phyloP scores from a whole-genome alignment of 2,329 filamentous ascomycete species.

The Lomentospora prolificans region DNA sequence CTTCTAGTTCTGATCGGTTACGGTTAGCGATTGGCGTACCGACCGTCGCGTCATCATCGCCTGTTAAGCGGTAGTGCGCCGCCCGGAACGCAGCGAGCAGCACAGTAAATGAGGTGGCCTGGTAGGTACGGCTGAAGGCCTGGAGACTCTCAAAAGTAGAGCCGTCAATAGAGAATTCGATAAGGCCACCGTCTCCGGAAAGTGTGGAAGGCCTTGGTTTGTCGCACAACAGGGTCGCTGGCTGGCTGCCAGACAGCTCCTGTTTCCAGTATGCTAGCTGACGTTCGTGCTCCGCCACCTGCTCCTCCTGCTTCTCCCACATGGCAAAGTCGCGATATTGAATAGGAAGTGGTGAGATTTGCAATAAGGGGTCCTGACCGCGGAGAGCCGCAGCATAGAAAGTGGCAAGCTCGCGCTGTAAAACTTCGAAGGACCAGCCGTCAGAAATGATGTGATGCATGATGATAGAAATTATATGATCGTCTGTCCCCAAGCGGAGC shows the following conservation, averaged over 20 bases:
- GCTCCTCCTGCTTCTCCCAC: slow-evolving; percentile 14
- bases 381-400: slow-evolving; percentile 14
- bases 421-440: slow-evolving; percentile 19
- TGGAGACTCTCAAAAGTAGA: slow-evolving; percentile 8
- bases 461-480: slow-evolving; percentile 17
- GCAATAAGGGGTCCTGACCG: slow-evolving; percentile 11
- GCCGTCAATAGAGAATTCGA: neutral
- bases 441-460: slow-evolving; percentile 22
- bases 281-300: slow-evolving; percentile 11
- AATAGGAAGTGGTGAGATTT: slow-evolving; percentile 13
- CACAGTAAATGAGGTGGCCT: slow-evolving; percentile 7
- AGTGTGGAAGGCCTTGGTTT: neutral
- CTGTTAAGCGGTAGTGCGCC: slow-evolving; percentile 18
- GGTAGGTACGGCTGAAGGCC: slow-evolving; percentile 6
- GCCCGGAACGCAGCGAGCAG: slow-evolving; percentile 17
- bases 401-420: slow-evolving; percentile 13
- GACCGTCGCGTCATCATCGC: slow-evolving; percentile 15
- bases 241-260: slow-evolving; percentile 12
- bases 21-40: slow-evolving; percentile 10
- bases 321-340: slow-evolving; percentile 17
- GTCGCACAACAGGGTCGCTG: slow-evolving; percentile 14
- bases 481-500: slow-evolving; percentile 7
- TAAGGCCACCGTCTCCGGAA: neutral
- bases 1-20: slow-evolving; percentile 7
- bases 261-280: slow-evolving; percentile 17